Base-by-base conservation (phyloP, 2,329 filamentous ascomycete genomes). In the Fusarium penzigii region DNA sequence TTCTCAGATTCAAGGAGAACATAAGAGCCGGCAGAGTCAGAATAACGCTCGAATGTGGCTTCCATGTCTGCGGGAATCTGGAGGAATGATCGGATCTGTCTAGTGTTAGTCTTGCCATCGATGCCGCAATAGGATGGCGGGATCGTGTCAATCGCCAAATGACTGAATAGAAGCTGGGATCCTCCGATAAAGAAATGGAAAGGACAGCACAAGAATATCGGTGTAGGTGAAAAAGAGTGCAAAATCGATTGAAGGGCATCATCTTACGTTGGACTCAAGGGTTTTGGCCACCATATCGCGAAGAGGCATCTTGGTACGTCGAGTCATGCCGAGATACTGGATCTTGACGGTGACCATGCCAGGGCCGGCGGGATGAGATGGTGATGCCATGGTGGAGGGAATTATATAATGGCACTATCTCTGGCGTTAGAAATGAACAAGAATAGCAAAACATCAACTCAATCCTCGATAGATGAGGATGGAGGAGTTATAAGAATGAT, bases 241-340 rank as follows among this genome's bases (percentile, higher is more conserved):
- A n/a, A n/a, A n/a, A n/a, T n/a, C n/a, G n/a, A n/a, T n/a, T n/a
- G n/a, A n/a, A n/a, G n/a, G n/a, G n/a, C n/a, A 39, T 58, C 65
- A 62, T 82, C 88, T 70, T 83, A 97, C 94, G 84, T 93, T 95
- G 66, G 85, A 79, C 64, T 92, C 90, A 39, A 99, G 83, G 43
- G 85, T 80, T 58, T 77, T 78, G 45, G 88, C 84, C 57, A 84
- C 85, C 51, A 97, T 86, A 63, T 97, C 93, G 69, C 87, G 86
- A 68, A 97, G 82, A 50, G 91, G 88, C 59, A 97, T 82, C 82
- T 96, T 97, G 78, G 95, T 89, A 65, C 92, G 89, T 67, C 89
- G 86, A 66, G 86, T 88, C 66, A 75, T 78, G 53, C 90, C 90
- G 68, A 92, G 85, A 67, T 88, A 85, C 66, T 84, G 83, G 68